Evolutionary conservation across 371 early-diverging fungal genomes (phyloP).

Genomic region (Syncephalis plumigaleata): DNA sequence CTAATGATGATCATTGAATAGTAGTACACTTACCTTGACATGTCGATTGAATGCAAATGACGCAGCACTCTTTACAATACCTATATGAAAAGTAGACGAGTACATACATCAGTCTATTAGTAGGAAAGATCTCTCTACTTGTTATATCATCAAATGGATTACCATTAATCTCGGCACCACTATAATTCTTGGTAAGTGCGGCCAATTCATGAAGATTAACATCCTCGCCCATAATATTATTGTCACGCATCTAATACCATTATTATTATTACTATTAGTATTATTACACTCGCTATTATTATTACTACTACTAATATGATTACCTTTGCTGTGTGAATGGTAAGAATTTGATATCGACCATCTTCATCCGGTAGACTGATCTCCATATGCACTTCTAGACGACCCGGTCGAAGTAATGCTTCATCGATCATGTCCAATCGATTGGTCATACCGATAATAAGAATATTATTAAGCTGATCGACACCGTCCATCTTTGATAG

Average conservation of each 20-base stretch:
- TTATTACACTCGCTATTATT: too few species aligned
- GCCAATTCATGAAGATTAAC: slow-evolving; percentile 88
- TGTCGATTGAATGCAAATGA: slow-evolving; percentile 98
- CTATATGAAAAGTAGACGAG: slow-evolving; percentile 30
- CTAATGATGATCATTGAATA: slow-evolving; percentile 1
- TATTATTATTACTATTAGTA: background rate
- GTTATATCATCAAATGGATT: background rate
- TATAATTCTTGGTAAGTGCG: slow-evolving; percentile 93
- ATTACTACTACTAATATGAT: too few species aligned
- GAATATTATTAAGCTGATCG: slow-evolving; percentile 89
- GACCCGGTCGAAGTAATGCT: slow-evolving; percentile 89
- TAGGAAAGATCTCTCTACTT: too few species aligned
- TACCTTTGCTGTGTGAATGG: slow-evolving; percentile 79
- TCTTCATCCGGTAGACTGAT: slow-evolving; percentile 85
- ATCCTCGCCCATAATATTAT: slow-evolving; percentile 71
- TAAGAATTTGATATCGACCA: slow-evolving; percentile 85
- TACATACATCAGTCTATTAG: too few species aligned
- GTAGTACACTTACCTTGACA: slow-evolving; percentile 40
- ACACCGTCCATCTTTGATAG: slow-evolving; percentile 98
- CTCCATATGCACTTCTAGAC: slow-evolving; percentile 96
- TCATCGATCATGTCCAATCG: slow-evolving; percentile 97
- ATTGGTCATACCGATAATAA: slow-evolving; percentile 99
- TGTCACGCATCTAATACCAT: slow-evolving; percentile 54
- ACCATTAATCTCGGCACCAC: slow-evolving; percentile 94
- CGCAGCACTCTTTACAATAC: slow-evolving; percentile 96